phyloP scores from a whole-genome alignment of 371 early-diverging fungal genomes.

The Haplosporangium sp. region DNA sequence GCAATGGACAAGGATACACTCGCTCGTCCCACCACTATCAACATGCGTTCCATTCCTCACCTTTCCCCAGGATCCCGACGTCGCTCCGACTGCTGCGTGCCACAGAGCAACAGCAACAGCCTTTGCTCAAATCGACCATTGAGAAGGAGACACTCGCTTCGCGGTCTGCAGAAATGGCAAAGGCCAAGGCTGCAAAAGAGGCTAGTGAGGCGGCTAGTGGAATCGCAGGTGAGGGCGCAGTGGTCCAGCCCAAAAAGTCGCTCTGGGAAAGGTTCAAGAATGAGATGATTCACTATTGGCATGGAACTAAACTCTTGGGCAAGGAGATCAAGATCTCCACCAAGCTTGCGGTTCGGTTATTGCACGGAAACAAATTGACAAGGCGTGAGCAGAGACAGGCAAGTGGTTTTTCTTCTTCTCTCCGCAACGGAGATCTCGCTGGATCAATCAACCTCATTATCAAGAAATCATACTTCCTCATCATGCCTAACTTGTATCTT shows the following conservation, averaged over 20 bases:
- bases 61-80: constrained; percentile 42
- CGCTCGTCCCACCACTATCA: neutral
- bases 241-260: constrained; percentile 71
- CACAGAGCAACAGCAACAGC: constrained; percentile 33
- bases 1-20: neutral
- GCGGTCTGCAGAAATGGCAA: constrained; percentile 52
- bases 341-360: constrained; percentile 79
- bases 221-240: constrained; percentile 42
- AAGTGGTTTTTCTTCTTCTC: constrained; percentile 20
- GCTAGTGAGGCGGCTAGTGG: constrained; percentile 41
- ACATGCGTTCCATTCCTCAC: constrained; percentile 31
- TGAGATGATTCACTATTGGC: constrained; percentile 94
- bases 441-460: neutral
- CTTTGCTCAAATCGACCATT: constrained; percentile 33
- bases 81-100: constrained; percentile 41
- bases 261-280: constrained; percentile 86
- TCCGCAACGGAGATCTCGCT: neutral
- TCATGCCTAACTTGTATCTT: neutral
- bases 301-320: constrained; percentile 93
- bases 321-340: constrained; percentile 90
- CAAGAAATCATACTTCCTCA: neutral
- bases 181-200: constrained; percentile 50
- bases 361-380: constrained; percentile 82
- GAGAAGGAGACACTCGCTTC: constrained; percentile 54
- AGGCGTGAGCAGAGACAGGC: constrained; percentile 93